These are phyloP conservation scores for Yarrowia sp. DNA, from an alignment of 805 yeast genomes.

Conservation along the genomic window DNA sequence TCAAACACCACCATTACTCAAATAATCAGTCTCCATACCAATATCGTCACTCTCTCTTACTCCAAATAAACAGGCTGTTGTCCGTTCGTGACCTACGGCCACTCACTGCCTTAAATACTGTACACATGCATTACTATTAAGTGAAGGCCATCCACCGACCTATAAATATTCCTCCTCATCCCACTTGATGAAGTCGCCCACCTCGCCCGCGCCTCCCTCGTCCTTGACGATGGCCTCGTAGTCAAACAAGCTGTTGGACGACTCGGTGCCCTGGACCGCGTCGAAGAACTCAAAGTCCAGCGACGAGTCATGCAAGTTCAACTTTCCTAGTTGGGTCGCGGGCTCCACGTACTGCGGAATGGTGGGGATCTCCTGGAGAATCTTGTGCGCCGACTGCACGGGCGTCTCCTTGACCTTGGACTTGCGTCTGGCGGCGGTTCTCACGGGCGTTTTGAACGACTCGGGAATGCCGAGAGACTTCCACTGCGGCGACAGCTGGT, in stretches of 20 bases:
- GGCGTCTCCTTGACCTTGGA: slow-evolving; percentile 15
- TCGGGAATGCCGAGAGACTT: slow-evolving; percentile 18
- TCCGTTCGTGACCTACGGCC: too few species aligned
- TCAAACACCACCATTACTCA: too few species aligned
- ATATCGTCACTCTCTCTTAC: too few species aligned
- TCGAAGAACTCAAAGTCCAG: slow-evolving; percentile 24
- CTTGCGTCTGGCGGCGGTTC: background rate
- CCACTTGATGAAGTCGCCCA: slow-evolving; percentile 22
- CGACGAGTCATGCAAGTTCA: slow-evolving; percentile 5
- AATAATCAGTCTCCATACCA: too few species aligned
- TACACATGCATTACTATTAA: slow-evolving; percentile 18
- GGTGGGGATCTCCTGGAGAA: slow-evolving; percentile 14
- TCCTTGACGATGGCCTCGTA: slow-evolving; percentile 11
- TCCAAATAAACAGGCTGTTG: too few species aligned
- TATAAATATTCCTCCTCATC: slow-evolving; percentile 24
- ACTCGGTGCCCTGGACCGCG: slow-evolving; percentile 12
- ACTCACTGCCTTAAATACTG: background rate
- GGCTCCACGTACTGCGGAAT: slow-evolving; percentile 15
- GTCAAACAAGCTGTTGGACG: slow-evolving; percentile 15
- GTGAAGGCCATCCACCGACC: background rate
- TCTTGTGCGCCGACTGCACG: background rate
- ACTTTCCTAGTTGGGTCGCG: slow-evolving; percentile 19
- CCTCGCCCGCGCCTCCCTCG: slow-evolving; percentile 1
- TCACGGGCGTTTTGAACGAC: slow-evolving; percentile 2
- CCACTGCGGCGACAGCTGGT: slow-evolving; percentile 16